Conservation (phyloP, 805 yeast genomes). For the Helenozyma rhizophorensis region DNA sequence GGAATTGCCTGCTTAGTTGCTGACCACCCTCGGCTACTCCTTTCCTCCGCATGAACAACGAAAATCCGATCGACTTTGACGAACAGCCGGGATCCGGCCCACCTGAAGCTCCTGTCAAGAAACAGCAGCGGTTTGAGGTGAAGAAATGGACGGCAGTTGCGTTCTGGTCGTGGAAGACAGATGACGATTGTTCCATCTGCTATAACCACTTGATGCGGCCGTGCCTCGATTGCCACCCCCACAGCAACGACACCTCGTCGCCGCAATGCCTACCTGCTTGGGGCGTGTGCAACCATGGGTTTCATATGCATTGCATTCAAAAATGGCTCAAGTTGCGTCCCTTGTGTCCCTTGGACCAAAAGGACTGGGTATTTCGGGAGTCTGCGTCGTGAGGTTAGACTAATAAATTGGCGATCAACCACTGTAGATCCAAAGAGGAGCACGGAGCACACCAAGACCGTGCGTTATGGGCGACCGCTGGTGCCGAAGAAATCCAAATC, state of each 20-base stretch:
- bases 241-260: slow-evolving; percentile 49
- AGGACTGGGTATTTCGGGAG: slow-evolving; percentile 76
- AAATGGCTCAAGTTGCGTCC: slow-evolving; percentile 94
- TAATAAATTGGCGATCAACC: too few species aligned
- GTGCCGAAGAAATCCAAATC: too few species aligned
- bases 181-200: slow-evolving; percentile 96
- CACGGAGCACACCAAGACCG: too few species aligned
- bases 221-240: slow-evolving; percentile 94
- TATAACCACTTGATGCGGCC: slow-evolving; percentile 97
- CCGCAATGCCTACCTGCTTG: slow-evolving; percentile 92
- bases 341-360: slow-evolving; percentile 93
- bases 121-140: slow-evolving; percentile 80
- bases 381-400: too few species aligned
- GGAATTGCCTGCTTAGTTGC: not conserved
- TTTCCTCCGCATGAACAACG: slow-evolving; percentile 11
- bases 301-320: slow-evolving; percentile 94
- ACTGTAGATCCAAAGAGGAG: too few species aligned
- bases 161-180: slow-evolving; percentile 98
- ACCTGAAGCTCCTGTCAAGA: slow-evolving; percentile 15
- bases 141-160: slow-evolving; percentile 99
- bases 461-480: too few species aligned
- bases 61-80: slow-evolving; percentile 11
- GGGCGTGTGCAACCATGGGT: slow-evolving; percentile 98
- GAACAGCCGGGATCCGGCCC: slow-evolving; percentile 19
- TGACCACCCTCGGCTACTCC: not conserved